These are phyloP conservation scores for Acidiella bohemica DNA, from an alignment of 495 filamentous ascomycete genomes.

Conservation along the genomic window DNA sequence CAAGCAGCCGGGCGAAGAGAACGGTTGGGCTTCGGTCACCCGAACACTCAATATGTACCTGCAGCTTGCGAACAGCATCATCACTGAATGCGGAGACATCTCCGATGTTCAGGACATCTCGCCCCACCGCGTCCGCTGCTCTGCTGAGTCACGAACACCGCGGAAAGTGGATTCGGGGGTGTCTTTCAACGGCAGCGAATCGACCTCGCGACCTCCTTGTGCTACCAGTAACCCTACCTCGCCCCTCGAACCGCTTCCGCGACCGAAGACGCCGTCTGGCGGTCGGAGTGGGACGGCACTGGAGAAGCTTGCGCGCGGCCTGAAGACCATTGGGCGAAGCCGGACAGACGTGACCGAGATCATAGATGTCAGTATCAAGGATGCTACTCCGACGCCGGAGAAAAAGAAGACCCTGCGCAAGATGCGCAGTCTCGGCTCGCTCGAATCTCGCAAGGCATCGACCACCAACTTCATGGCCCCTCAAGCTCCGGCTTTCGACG, in stretches of 20 bases:
- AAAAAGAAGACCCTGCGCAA: constrained; percentile 26
- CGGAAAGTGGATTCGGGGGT: constrained; percentile 53
- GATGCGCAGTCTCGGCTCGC: constrained; percentile 27
- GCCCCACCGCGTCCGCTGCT: constrained; percentile 12
- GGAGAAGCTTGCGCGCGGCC: constrained; percentile 45
- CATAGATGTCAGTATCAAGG: not conserved
- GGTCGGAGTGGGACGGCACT: constrained; percentile 34
- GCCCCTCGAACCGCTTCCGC: constrained; percentile 4
- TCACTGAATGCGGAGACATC: constrained; percentile 45
- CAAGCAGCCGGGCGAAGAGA: constrained; percentile 36
- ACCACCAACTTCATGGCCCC: not conserved
- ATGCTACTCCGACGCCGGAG: not conserved
- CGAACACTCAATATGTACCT: constrained; percentile 50
- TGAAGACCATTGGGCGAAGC: constrained; percentile 33
- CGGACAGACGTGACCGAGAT: constrained; percentile 15
- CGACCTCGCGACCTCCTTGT: constrained; percentile 29
- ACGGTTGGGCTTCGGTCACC: constrained; percentile 44
- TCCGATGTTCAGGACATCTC: constrained; percentile 35
- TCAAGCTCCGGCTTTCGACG: constrained; percentile 19
- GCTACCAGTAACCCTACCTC: constrained; percentile 21
- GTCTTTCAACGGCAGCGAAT: constrained; percentile 38
- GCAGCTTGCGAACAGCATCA: constrained; percentile 42
- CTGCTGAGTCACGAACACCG: constrained; percentile 23
- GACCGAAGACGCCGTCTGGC: constrained; percentile 23
- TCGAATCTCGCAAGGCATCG: constrained; percentile 9